Percentiles rank a stretch among this genome's conserved stretches.
These are phyloP conservation scores for Saussurea involucrata DNA, from an alignment of 129 eudicot species.

Conservation along the genomic window DNA sequence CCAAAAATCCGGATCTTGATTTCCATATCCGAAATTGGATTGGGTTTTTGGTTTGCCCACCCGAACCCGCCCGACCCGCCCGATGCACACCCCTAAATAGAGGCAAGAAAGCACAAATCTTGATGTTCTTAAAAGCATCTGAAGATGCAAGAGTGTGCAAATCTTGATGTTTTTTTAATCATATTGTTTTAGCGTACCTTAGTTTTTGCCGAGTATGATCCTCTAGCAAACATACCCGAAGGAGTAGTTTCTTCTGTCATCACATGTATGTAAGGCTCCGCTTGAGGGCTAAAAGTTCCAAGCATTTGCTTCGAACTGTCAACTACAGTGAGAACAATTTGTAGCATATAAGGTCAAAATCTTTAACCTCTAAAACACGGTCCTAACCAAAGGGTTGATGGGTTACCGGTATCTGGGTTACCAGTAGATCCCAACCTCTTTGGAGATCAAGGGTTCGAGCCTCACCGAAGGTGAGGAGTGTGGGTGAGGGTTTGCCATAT, in stretches of 20 bases:
- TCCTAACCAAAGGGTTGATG: neutral
- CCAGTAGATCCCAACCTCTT: too few species aligned
- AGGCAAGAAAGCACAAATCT: neutral
- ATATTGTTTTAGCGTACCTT: slow-evolving; percentile 31
- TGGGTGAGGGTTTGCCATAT: too few species aligned
- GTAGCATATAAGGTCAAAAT: neutral
- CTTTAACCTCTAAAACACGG: neutral
- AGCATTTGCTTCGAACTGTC: slow-evolving; percentile 65
- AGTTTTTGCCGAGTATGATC: slow-evolving; percentile 56
- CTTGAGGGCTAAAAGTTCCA: slow-evolving; percentile 69
- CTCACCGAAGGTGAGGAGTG: too few species aligned
- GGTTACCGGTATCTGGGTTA: neutral
- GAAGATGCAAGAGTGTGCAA: neutral
- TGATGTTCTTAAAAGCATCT: neutral
- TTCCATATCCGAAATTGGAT: too few species aligned
- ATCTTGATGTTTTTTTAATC: neutral
- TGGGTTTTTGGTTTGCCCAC: too few species aligned
- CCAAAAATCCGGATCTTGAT: too few species aligned
- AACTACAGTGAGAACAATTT: slow-evolving; percentile 25
- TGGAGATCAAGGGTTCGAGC: too few species aligned
- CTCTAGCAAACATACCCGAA: slow-evolving; percentile 59
- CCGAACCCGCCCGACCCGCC: too few species aligned
- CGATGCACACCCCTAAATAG: too few species aligned
- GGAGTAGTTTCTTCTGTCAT: slow-evolving; percentile 64
- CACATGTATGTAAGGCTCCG: slow-evolving; percentile 54